Evolutionary conservation across 2,329 filamentous ascomycete genomes (phyloP).

Genomic region (Phoma herbarum): DNA sequence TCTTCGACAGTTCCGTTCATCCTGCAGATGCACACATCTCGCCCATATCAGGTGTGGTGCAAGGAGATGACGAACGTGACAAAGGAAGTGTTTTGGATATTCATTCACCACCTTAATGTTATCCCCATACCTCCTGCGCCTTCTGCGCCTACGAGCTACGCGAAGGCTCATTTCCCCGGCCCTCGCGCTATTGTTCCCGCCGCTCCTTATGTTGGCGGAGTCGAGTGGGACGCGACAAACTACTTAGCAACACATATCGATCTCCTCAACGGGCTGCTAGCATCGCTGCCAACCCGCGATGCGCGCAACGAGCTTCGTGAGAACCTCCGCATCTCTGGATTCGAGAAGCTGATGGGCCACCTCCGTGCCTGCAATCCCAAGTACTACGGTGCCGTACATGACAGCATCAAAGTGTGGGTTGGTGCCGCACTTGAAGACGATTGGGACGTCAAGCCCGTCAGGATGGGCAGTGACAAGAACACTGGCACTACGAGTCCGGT

Average conservation of each 20-base stretch:
- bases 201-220: slow-evolving; percentile 93
- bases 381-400: slow-evolving; percentile 92
- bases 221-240: slow-evolving; percentile 98
- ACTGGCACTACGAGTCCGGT: slow-evolving; percentile 45
- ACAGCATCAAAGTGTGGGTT: slow-evolving; percentile 88
- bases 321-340: slow-evolving; percentile 82
- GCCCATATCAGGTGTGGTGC: slow-evolving; percentile 93
- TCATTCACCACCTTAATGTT: slow-evolving; percentile 92
- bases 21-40: slow-evolving; percentile 82
- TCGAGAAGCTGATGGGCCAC: slow-evolving; percentile 86
- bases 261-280: slow-evolving; percentile 88
- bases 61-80: slow-evolving; percentile 92
- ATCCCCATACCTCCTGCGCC: slow-evolving; percentile 67
- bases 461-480: slow-evolving; percentile 68
- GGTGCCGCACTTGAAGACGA: slow-evolving; percentile 85
- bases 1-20: slow-evolving; percentile 85
- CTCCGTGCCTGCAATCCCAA: slow-evolving; percentile 96
- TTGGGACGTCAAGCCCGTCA: slow-evolving; percentile 84
- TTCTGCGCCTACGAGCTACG: slow-evolving; percentile 51
- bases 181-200: slow-evolving; percentile 90
- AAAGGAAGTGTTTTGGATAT: slow-evolving; percentile 99
- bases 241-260: slow-evolving; percentile 94
- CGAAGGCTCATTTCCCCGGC: slow-evolving; percentile 78
- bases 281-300: slow-evolving; percentile 73
- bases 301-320: slow-evolving; percentile 82